Conservation (phyloP, 176 grass and related monocot genomes). For the Oropetium thomaeum region DNA sequence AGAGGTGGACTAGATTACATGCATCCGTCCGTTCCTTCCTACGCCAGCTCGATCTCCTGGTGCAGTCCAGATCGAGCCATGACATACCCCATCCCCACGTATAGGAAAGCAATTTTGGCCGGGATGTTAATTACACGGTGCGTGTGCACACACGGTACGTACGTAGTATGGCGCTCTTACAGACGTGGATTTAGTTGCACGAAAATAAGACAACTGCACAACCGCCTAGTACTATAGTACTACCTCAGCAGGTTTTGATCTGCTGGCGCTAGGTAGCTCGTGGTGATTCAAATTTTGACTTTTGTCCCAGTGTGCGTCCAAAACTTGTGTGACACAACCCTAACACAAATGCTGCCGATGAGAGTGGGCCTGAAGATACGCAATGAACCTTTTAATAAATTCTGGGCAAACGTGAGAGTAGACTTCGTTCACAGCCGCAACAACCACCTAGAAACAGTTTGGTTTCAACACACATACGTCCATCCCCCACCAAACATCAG, state of each 20-base stretch:
- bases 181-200: background rate
- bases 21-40: background rate
- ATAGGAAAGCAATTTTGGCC: slow-evolving; percentile 1
- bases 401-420: background rate
- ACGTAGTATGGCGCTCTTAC: background rate
- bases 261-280: no score
- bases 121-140: background rate
- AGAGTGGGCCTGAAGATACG: no score
- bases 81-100: background rate
- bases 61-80: background rate
- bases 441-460: background rate
- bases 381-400: background rate
- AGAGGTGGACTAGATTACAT: no score
- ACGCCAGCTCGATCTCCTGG: background rate
- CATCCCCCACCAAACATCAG: background rate
- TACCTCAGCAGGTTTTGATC: no score
- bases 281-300: no score
- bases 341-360: no score
- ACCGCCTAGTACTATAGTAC: no score
- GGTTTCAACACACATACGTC: background rate
- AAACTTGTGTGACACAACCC: no score
- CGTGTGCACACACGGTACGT: no score
- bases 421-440: background rate
- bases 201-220: background rate
- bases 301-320: no score